A percentile compares a stretch with the other conserved stretches of the same genome.
These are phyloP conservation scores for Solidago caesia DNA, from an alignment of 129 eudicot genomes.

Conservation along the genomic window DNA sequence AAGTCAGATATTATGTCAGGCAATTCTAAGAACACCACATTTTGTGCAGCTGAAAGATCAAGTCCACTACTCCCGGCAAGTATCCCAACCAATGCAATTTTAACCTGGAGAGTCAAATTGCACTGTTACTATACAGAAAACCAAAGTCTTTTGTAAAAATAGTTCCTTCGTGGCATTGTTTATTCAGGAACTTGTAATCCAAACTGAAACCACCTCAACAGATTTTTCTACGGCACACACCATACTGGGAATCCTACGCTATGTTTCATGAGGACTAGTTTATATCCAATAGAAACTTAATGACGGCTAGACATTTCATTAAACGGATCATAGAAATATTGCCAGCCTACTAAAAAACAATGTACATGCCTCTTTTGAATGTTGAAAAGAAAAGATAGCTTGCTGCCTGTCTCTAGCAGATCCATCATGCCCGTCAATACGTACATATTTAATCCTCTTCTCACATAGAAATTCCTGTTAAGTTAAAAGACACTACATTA, in stretches of 20 bases:
- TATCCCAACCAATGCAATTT: conserved; percentile 86
- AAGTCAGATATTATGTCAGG: conserved; percentile 65
- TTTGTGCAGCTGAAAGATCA: conserved; percentile 73
- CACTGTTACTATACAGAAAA: conserved; percentile 9
- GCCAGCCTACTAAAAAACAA: background rate
- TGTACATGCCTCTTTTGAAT: conserved; percentile 62
- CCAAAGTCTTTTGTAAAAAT: background rate
- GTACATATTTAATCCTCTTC: conserved; percentile 69
- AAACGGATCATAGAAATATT: background rate
- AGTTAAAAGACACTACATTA: conserved; percentile 7
- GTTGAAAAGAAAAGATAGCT: conserved; percentile 73
- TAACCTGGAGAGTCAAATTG: conserved; percentile 50
- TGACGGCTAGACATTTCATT: background rate
- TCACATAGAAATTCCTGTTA: conserved; percentile 68
- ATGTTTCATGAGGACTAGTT: background rate
- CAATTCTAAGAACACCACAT: conserved; percentile 89
- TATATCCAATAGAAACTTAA: conserved; percentile 11
- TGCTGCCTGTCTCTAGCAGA: conserved; percentile 64
- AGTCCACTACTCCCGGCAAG: conserved; percentile 91
- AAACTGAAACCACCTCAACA: background rate
- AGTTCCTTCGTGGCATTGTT: background rate
- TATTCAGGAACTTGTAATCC: background rate
- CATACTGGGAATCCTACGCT: background rate
- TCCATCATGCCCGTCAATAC: conserved; percentile 62
- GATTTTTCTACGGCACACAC: background rate